Conservation (phyloP, 805 yeast species). For the Candida coquimbonensis region DNA sequence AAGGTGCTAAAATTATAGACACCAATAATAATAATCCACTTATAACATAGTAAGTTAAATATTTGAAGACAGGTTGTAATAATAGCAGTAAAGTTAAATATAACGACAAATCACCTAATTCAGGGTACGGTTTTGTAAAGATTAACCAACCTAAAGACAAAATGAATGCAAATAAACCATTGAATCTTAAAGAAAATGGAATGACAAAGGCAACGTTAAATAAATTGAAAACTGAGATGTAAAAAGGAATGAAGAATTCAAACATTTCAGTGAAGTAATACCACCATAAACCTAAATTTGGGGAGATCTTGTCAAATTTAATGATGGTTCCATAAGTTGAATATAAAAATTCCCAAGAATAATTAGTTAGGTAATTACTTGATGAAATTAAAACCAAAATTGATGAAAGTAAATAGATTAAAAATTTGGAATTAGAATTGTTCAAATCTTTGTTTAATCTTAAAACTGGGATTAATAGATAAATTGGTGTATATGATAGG, state of each 20-base stretch:
- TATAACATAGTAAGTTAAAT: constrained; percentile 39
- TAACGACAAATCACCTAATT: constrained; percentile 67
- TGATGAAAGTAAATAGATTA: constrained; percentile 23
- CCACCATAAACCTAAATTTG: constrained; percentile 98
- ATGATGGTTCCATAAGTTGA: constrained; percentile 53
- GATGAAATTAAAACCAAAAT: constrained; percentile 25
- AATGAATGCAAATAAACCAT: constrained; percentile 52
- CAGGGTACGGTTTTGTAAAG: constrained; percentile 80
- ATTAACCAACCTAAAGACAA: constrained; percentile 44
- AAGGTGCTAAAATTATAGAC: constrained; percentile 67
- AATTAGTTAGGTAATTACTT: constrained; percentile 34
- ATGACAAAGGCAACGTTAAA: constrained; percentile 58
- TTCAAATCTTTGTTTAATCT: constrained; percentile 18
- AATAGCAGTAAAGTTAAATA: constrained; percentile 42
- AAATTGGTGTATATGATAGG: constrained; percentile 55
- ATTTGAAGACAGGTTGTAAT: constrained; percentile 39
- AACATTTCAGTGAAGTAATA: constrained; percentile 94
- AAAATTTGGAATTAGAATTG: constrained; percentile 19
- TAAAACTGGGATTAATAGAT: constrained; percentile 52
- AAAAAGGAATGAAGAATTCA: constrained; percentile 79
- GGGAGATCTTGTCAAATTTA: constrained; percentile 63
- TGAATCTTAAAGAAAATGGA: constrained; percentile 73
- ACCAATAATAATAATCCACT: constrained; percentile 48
- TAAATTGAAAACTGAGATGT: constrained; percentile 75
- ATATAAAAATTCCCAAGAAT: constrained; percentile 38